phyloP scores from a whole-genome alignment of 2,329 filamentous ascomycete species.

The Colletotrichum kahawae region DNA sequence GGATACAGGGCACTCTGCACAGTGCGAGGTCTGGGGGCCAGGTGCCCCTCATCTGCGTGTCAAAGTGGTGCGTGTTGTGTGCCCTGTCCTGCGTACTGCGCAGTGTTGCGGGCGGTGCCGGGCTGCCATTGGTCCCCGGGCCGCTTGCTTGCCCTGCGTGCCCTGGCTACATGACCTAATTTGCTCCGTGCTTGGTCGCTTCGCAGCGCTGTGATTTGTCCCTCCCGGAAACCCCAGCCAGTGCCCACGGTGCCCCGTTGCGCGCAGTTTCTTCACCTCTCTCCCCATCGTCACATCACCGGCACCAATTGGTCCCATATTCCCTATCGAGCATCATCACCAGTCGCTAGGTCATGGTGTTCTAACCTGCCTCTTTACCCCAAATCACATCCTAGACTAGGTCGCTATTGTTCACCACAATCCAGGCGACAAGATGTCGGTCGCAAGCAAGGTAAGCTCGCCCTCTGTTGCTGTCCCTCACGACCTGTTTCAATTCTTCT shows the following conservation, averaged over 20 bases:
- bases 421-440: constrained; percentile 28
- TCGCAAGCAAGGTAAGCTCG: constrained; percentile 25
- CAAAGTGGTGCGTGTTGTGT: background rate
- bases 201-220: constrained; percentile 15
- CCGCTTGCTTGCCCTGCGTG: background rate
- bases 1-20: background rate
- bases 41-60: background rate
- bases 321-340: constrained; percentile 21
- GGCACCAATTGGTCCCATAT: constrained; percentile 20
- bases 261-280: constrained; percentile 26
- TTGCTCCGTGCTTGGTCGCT: constrained; percentile 15
- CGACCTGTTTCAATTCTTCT: background rate
- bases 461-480: background rate
- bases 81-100: background rate
- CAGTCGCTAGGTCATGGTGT: constrained; percentile 25
- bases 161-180: constrained; percentile 16
- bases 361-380: constrained; percentile 25
- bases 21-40: background rate
- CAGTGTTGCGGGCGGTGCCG: background rate
- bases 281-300: constrained; percentile 19
- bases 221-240: background rate
- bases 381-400: constrained; percentile 25
- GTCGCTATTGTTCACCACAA: constrained; percentile 27
- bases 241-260: constrained; percentile 18
- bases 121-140: constrained; percentile 1